Evolutionary conservation across 139 green algal species (phyloP), one percentile per base, ranked within the genome.

Genomic region (Chlorella sp.): DNA sequence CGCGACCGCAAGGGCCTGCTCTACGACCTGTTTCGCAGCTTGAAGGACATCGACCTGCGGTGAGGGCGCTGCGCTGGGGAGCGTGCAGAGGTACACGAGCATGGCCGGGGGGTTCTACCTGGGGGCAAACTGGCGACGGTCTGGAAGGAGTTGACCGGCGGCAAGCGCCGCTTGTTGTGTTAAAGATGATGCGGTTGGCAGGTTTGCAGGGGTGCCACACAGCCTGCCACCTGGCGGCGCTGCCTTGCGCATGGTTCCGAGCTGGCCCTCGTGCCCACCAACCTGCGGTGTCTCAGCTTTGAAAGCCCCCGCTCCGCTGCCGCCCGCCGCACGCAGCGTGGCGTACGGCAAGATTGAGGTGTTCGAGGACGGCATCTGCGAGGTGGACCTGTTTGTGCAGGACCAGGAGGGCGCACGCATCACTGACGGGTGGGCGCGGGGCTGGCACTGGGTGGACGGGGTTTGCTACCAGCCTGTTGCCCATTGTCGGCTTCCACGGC

Each of bases 1-100:
- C 43, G 72, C 6, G 94, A 97, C 81, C 92, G 94, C 74, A 97
- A 96, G 89, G 94, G 94, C 41, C 90, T 97, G 58, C 72, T 97
- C 11, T 97, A 96, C 84, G 94, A 97, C 84, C 69, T 94, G 7
- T 88, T 96, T 73, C 86, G 92, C 62, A 90, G 85, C 5, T 76
- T 96, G 22, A 96, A 95, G 64, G 93, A 96, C 48, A 80, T 96
- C 19, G 89, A 92, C 70, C 69, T 96, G 48, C 88, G 92, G 77
- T 83, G 77, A 56, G 77, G 36, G 73, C 4, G 22, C 13, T 14
- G 38, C 3, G 36, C 16, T 7, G 38, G 68, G 26, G 36, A 17
- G n/a, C n/a, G n/a, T n/a, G n/a, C n/a, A n/a, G n/a, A n/a, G n/a
- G n/a, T n/a, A n/a, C n/a, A n/a, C n/a, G n/a, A n/a, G n/a, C n/a